These are phyloP conservation scores for Boletus rubroflammeus DNA, from an alignment of 768 basidiomycete genomes.

Conservation along the genomic window DNA sequence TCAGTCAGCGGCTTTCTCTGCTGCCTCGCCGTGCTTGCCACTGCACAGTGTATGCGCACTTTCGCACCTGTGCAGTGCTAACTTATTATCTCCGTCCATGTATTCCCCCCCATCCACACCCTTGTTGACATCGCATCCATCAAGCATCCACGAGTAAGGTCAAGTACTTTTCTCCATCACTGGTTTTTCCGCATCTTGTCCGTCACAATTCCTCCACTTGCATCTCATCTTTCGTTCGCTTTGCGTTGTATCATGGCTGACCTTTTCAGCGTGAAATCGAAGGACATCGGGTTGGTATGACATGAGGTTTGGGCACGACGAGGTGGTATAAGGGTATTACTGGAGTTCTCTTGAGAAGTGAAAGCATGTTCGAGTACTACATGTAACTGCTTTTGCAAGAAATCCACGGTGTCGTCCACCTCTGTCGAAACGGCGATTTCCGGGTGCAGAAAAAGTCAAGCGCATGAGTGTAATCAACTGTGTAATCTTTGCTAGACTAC, in stretches of 20 bases:
- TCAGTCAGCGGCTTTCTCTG: background rate
- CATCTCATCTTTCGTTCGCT: background rate
- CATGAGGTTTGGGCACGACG: background rate
- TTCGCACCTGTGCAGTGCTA: constrained; percentile 16
- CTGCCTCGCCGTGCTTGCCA: background rate
- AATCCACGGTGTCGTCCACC: background rate
- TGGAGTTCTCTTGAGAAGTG: constrained; percentile 1
- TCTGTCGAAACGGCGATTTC: constrained; percentile 5
- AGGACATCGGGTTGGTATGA: constrained; percentile 1
- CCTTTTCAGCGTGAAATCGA: constrained; percentile 27
- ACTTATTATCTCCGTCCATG: constrained; percentile 25
- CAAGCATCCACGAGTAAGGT: constrained; percentile 23
- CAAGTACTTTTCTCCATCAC: constrained; percentile 24
- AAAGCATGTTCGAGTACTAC: constrained; percentile 13
- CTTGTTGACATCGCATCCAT: constrained; percentile 4
- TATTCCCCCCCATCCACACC: constrained; percentile 7
- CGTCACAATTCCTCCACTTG: background rate
- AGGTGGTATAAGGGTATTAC: background rate
- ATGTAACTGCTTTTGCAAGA: background rate
- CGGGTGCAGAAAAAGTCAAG: background rate
- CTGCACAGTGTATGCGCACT: background rate
- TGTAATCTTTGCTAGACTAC: background rate
- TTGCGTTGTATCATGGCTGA: constrained; percentile 25
- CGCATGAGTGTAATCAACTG: background rate
- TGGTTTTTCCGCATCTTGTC: constrained; percentile 1